Base-by-base conservation (phyloP, 2,329 filamentous ascomycete genomes). In the Dactylonectria macrodidyma region DNA sequence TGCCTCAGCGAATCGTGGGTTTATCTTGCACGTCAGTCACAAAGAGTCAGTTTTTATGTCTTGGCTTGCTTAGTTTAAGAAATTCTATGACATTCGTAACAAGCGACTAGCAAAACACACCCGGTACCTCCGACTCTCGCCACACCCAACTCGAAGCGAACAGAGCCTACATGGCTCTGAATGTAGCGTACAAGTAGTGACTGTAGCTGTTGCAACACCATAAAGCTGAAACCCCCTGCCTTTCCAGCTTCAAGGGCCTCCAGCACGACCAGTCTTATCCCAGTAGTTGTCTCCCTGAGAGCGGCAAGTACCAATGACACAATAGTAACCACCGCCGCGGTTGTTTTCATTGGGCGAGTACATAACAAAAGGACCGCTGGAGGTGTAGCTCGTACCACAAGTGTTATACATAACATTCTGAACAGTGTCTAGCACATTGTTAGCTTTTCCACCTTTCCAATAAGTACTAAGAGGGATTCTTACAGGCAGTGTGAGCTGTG, bases 181-280 rank as follows among this genome's bases (percentile, higher is more conserved):
- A 38, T 38, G 9, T 38, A 38, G 36, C 36, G 10, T 14, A 9
- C 12, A 38, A 38, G 12, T 38, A 38, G 36, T 10, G 36, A 38
- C 36, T 38, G 12, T 30, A 9, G 9, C 3, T 38, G 36, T 10
- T 38, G 12, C 36, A 14, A 38, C 5, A 38, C 9, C 36, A 14
- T 38, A 11, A 3, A 38, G 36, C 11, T 38, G 36, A 38, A 5
- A 38, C 10, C 11, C 5, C 9, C 11, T 6, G 9, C 5, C 9
- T 38, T 10, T 38, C 12, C 36, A 3, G 36, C 5, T 87, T 44
- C 54, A 64, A 41, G 61, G 61, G 3, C 61, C 61, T 14, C 61
- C 61, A 24, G 61, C 61, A 44, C 61, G 61, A 30, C 52, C 61
- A 10, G 30, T 51, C 46, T 64, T 52, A 16, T 64, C 61, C 61